Percentiles rank a stretch among this genome's conserved stretches.
These are phyloP conservation scores for Coelastrella sp. DNA, from an alignment of 139 green algal genomes.

Conservation along the genomic window DNA sequence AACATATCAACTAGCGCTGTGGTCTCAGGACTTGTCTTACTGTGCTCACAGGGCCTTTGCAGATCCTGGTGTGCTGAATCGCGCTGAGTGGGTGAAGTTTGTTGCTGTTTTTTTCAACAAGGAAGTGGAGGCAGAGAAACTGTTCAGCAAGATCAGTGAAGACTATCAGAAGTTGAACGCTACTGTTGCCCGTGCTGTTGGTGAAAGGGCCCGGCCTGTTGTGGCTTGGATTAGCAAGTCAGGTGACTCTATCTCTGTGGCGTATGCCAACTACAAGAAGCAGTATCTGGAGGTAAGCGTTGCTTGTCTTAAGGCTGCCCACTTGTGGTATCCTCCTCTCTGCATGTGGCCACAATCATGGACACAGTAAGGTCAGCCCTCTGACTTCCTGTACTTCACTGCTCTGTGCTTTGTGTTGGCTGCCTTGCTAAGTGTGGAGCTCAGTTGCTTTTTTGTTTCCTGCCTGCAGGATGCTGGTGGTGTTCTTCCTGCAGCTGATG, in stretches of 20 bases:
- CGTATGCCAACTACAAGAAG: slow-evolving; percentile 54
- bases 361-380: too few species aligned
- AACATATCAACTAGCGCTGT: background rate
- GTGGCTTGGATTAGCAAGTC: slow-evolving; percentile 16
- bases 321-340: too few species aligned
- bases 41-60: slow-evolving; percentile 52
- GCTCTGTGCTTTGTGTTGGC: too few species aligned
- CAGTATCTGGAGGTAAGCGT: slow-evolving; percentile 46
- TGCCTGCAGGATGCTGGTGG: slow-evolving; percentile 62
- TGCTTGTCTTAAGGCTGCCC: too few species aligned
- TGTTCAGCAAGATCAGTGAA: slow-evolving; percentile 59
- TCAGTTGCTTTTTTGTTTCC: background rate
- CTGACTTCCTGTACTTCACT: too few species aligned
- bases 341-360: too few species aligned
- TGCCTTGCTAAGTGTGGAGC: background rate
- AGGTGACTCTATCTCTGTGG: slow-evolving; percentile 34
- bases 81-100: slow-evolving; percentile 89
- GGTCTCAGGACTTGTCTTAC: background rate
- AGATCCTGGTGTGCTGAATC: slow-evolving; percentile 74
- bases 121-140: slow-evolving; percentile 67
- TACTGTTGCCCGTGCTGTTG: background rate
- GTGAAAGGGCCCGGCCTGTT: background rate
- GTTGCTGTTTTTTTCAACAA: slow-evolving; percentile 89
- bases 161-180: slow-evolving; percentile 55
- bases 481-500: background rate